phyloP scores from a whole-genome alignment of 192 early-diverging fungal species.

The Coemansia sp. region DNA sequence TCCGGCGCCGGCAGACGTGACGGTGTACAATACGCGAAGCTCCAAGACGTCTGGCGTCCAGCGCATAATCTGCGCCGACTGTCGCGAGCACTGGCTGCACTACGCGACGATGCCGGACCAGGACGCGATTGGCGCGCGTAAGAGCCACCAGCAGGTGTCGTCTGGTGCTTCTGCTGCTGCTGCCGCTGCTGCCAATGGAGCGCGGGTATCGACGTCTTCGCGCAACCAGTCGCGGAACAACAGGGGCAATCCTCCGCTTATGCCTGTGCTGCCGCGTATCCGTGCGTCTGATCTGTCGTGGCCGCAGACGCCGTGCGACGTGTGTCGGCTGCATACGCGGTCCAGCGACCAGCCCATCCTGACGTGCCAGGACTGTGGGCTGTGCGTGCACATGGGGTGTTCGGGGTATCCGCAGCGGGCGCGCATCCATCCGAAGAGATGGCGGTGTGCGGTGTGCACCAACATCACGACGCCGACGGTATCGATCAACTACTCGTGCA shows the following conservation, averaged over 20 bases:
- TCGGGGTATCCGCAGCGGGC: conserved; percentile 37
- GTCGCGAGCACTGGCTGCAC: conserved; percentile 41
- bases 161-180: too few relatives aligned
- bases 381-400: conserved; percentile 47
- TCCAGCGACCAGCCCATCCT: conserved; percentile 15
- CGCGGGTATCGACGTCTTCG: neutral
- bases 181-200: too few relatives aligned
- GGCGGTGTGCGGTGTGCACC: conserved; percentile 61
- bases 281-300: conserved; percentile 20
- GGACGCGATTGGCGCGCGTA: conserved; percentile 33
- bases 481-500: conserved; percentile 62
- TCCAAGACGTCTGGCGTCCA: conserved; percentile 16
- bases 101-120: conserved; percentile 46
- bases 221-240: neutral
- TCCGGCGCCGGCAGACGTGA: conserved; percentile 28
- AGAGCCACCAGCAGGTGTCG: conserved; percentile 4
- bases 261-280: neutral
- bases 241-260: neutral
- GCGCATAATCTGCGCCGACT: conserved; percentile 43
- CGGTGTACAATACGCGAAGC: conserved; percentile 36
- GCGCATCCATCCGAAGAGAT: conserved; percentile 27
- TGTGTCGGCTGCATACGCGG: conserved; percentile 28
- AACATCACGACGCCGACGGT: conserved; percentile 61
- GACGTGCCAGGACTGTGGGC: conserved; percentile 44
- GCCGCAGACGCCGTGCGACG: conserved; percentile 33